These are phyloP conservation scores for Cladobotryum protrusum DNA, from an alignment of 2,329 filamentous ascomycete genomes.

Conservation along the genomic window DNA sequence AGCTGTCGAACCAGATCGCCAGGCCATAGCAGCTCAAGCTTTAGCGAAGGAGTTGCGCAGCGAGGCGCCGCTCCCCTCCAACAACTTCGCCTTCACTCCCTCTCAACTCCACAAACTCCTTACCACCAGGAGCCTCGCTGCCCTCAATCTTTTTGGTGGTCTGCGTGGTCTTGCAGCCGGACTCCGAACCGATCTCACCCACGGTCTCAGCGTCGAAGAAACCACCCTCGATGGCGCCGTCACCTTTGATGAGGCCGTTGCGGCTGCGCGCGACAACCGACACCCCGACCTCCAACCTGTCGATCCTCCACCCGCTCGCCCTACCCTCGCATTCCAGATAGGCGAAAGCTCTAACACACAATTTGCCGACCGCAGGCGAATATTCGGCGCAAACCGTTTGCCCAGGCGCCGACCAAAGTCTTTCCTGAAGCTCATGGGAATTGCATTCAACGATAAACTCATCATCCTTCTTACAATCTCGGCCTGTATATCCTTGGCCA, in stretches of 20 bases:
- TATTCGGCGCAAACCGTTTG: conserved; percentile 58
- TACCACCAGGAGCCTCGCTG: conserved; percentile 42
- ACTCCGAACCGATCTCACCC: conserved; percentile 40
- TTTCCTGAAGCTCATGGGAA: conserved; percentile 63
- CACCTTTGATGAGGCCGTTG: conserved; percentile 43
- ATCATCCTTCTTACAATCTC: conserved; percentile 65
- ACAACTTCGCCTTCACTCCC: conserved; percentile 49
- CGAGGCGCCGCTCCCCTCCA: conserved; percentile 24
- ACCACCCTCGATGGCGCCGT: conserved; percentile 37
- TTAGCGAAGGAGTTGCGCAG: conserved; percentile 20
- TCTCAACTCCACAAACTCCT: conserved; percentile 48
- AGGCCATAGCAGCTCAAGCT: neutral
- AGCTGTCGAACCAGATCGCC: neutral
- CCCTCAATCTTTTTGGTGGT: conserved; percentile 47
- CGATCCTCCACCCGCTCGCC: conserved; percentile 15
- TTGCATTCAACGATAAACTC: conserved; percentile 77
- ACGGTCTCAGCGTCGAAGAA: conserved; percentile 47
- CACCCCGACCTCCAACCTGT: conserved; percentile 17
- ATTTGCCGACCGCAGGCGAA: conserved; percentile 55
- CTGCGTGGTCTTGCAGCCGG: conserved; percentile 46
- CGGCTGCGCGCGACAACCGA: conserved; percentile 30
- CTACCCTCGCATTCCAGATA: conserved; percentile 23
- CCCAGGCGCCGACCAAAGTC: conserved; percentile 60
- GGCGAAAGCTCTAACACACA: conserved; percentile 21
- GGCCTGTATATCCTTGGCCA: conserved; percentile 65